Conservation (phyloP, 1,284 basidiomycete species). For the Melanopsichium pennsylvanicum region DNA sequence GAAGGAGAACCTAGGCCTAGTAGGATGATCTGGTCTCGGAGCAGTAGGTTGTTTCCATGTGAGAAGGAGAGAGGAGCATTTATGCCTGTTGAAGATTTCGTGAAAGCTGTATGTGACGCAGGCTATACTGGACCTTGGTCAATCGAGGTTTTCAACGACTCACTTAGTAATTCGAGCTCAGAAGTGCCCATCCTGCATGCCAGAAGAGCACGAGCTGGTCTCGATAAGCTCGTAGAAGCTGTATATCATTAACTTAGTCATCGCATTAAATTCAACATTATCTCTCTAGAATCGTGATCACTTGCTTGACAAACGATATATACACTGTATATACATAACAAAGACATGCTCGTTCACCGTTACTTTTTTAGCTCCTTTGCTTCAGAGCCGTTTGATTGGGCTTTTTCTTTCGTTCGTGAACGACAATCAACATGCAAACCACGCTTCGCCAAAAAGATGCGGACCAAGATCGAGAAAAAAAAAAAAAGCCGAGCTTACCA, state of each 20-base stretch:
- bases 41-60: slow-evolving; percentile 63
- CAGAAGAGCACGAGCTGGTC: slow-evolving; percentile 31
- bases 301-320: no score
- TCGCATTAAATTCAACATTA: no score
- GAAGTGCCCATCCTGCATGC: slow-evolving; percentile 54
- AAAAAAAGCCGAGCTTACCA: no score
- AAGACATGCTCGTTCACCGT: no score
- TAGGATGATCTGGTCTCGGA: slow-evolving; percentile 65
- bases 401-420: no score
- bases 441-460: no score
- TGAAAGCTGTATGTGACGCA: slow-evolving; percentile 47
- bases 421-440: no score
- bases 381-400: no score
- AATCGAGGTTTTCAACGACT: slow-evolving; percentile 66
- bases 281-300: no score
- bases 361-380: no score
- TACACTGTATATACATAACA: no score
- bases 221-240: slow-evolving; percentile 16
- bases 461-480: no score
- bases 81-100: slow-evolving; percentile 63
- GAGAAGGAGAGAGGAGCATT: slow-evolving; percentile 63
- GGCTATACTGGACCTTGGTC: slow-evolving; percentile 65
- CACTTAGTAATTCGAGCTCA: slow-evolving; percentile 42
- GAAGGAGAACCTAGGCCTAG: slow-evolving; percentile 56
- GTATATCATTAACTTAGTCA: slow-evolving; percentile 7